Evolutionary conservation across 352 stramenopile genomes (phyloP).

Genomic region (Phytopythium sindhum): DNA sequence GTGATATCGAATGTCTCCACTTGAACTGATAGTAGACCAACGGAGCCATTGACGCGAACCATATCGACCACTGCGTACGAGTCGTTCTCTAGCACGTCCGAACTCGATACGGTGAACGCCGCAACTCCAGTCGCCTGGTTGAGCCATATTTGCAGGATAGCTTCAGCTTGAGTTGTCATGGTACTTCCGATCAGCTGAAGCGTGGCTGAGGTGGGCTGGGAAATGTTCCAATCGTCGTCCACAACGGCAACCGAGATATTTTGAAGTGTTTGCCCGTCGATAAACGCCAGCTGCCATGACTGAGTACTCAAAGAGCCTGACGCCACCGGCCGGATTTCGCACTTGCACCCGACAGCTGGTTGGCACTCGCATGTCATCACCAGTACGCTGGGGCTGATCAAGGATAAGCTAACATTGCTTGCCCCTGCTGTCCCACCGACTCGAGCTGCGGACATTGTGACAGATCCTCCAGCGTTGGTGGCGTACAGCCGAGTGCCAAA

Average conservation of each 20-base stretch:
- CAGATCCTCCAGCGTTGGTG: conserved; percentile 12
- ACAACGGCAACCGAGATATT: conserved; percentile 30
- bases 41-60: conserved; percentile 48
- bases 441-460: conserved; percentile 27
- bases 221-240: conserved; percentile 31
- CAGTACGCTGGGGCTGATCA: conserved; percentile 27
- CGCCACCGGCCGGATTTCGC: conserved; percentile 24
- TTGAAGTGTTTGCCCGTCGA: conserved; percentile 40
- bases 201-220: conserved; percentile 13
- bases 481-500: conserved; percentile 19
- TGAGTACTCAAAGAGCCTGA: conserved; percentile 9
- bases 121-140: conserved; percentile 27
- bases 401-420: conserved; percentile 23
- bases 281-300: conserved; percentile 26
- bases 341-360: conserved; percentile 23
- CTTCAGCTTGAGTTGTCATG: conserved; percentile 17
- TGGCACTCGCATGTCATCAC: conserved; percentile 28
- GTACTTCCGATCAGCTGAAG: conserved; percentile 17
- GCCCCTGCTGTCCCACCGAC: conserved; percentile 28
- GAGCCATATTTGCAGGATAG: conserved; percentile 26
- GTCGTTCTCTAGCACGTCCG: conserved; percentile 29
- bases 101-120: conserved; percentile 24
- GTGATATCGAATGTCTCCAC: conserved; percentile 53
- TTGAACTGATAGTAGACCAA: conserved; percentile 27
- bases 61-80: conserved; percentile 37